Conservation (phyloP, 495 filamentous ascomycete genomes). For the Pseudevernia furfuracea region DNA sequence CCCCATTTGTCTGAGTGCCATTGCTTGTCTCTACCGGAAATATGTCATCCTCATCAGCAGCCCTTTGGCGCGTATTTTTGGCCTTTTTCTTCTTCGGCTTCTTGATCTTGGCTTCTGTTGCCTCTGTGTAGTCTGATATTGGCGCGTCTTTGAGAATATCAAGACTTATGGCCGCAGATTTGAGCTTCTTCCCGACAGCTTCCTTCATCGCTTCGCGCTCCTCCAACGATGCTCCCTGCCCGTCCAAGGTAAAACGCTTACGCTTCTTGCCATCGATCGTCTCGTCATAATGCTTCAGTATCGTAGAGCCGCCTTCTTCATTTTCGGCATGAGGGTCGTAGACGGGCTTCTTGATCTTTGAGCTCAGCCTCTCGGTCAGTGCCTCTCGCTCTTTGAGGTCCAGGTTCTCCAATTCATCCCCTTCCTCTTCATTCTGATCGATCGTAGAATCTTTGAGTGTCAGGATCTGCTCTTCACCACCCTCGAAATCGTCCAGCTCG, state of each 20-base stretch:
- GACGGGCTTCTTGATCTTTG: slow-evolving; percentile 85
- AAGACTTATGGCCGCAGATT: slow-evolving; percentile 63
- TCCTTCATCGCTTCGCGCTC: slow-evolving; percentile 51
- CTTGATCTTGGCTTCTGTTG: slow-evolving; percentile 76
- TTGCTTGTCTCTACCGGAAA: slow-evolving; percentile 44
- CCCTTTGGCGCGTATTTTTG: slow-evolving; percentile 62
- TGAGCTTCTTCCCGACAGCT: slow-evolving; percentile 51
- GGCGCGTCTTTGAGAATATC: slow-evolving; percentile 61
- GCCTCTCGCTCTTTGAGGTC: slow-evolving; percentile 70
- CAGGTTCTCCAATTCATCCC: slow-evolving; percentile 85
- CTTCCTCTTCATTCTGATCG: slow-evolving; percentile 78
- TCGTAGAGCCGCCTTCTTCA: slow-evolving; percentile 48
- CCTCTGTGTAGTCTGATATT: slow-evolving; percentile 78
- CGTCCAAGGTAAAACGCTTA: slow-evolving; percentile 81
- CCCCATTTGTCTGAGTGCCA: slow-evolving; percentile 33
- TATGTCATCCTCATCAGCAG: slow-evolving; percentile 66
- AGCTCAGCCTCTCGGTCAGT: slow-evolving; percentile 63
- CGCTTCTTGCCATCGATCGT: slow-evolving; percentile 88
- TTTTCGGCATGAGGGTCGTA: slow-evolving; percentile 77
- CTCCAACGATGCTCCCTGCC: slow-evolving; percentile 59
- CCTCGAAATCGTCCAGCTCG: slow-evolving; percentile 67
- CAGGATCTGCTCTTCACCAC: slow-evolving; percentile 73
- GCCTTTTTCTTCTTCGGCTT: slow-evolving; percentile 92
- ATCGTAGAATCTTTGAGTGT: slow-evolving; percentile 87
- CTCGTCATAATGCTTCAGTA: slow-evolving; percentile 89